These are phyloP conservation scores for Ophiostoma sp. DNA, from an alignment of 2,329 filamentous ascomycete genomes.

Conservation along the genomic window DNA sequence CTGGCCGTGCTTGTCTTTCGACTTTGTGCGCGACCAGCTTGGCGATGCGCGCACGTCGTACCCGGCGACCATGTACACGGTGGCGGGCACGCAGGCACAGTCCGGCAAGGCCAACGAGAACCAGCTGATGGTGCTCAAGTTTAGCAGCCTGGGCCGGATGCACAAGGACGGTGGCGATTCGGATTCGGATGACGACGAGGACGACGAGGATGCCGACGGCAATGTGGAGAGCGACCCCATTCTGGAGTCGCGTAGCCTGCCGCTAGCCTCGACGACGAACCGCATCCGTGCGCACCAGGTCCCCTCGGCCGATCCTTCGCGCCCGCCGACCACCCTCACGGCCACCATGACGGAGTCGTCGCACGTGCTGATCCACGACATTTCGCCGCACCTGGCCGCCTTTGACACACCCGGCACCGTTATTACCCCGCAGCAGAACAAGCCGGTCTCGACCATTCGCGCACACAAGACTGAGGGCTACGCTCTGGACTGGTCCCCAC, in stretches of 20 bases:
- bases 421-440: constrained; percentile 80
- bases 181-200: constrained; percentile 65
- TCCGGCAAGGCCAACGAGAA: constrained; percentile 75
- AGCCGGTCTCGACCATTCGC: constrained; percentile 81
- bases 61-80: constrained; percentile 91
- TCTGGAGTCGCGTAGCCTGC: constrained; percentile 87
- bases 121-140: constrained; percentile 92
- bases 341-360: constrained; percentile 91
- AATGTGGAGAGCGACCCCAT: constrained; percentile 83
- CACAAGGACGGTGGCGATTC: constrained; percentile 57
- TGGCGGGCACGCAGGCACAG: constrained; percentile 92
- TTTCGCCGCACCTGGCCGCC: constrained; percentile 82
- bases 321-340: constrained; percentile 77
- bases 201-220: constrained; percentile 68
- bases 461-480: constrained; percentile 95
- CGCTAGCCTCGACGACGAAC: constrained; percentile 85
- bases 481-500: constrained; percentile 92
- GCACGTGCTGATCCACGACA: constrained; percentile 88
- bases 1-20: constrained; percentile 97
- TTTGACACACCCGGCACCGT: constrained; percentile 87
- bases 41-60: constrained; percentile 91
- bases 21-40: constrained; percentile 81
- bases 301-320: constrained; percentile 66
- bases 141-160: constrained; percentile 88
- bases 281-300: constrained; percentile 86